phyloP scores from a whole-genome alignment of 2,329 filamentous ascomycete species.

The Botrytis hyacinthi region DNA sequence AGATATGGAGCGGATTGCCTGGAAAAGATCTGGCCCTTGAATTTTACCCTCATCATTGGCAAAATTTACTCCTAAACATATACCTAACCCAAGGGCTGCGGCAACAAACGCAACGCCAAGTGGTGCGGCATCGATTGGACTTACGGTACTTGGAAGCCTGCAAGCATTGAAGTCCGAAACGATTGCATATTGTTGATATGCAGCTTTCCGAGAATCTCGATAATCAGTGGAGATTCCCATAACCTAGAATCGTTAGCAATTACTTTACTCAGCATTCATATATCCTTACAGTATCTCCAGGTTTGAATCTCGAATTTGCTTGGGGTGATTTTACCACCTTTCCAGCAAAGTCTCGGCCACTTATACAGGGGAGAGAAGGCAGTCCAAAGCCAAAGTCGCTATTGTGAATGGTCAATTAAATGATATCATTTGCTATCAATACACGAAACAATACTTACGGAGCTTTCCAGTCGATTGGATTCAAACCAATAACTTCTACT shows the following conservation, averaged over 20 bases:
- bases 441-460: constrained; percentile 67
- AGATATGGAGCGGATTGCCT: constrained; percentile 48
- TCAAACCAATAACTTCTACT: constrained; percentile 60
- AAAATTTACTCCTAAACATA: constrained; percentile 70
- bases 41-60: constrained; percentile 43
- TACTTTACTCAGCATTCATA: constrained; percentile 29
- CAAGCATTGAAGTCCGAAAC: constrained; percentile 37
- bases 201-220: constrained; percentile 36
- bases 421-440: neutral
- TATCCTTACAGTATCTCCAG: constrained; percentile 51
- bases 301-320: constrained; percentile 48
- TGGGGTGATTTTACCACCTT: constrained; percentile 52
- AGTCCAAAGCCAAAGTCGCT: constrained; percentile 38
- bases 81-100: constrained; percentile 62
- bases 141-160: constrained; percentile 30
- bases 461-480: constrained; percentile 79
- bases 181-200: constrained; percentile 52
- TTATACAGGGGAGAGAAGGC: constrained; percentile 36
- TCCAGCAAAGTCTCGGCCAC: constrained; percentile 59
- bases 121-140: constrained; percentile 31
- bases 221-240: constrained; percentile 38
- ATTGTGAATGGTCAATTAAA: constrained; percentile 9
- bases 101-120: constrained; percentile 51
- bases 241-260: constrained; percentile 37
- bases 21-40: constrained; percentile 55